Percentiles rank a stretch among this genome's conserved stretches.
Evolutionary conservation across 805 yeast species (phyloP).

Genomic region (Sporopachydermia lactativora): DNA sequence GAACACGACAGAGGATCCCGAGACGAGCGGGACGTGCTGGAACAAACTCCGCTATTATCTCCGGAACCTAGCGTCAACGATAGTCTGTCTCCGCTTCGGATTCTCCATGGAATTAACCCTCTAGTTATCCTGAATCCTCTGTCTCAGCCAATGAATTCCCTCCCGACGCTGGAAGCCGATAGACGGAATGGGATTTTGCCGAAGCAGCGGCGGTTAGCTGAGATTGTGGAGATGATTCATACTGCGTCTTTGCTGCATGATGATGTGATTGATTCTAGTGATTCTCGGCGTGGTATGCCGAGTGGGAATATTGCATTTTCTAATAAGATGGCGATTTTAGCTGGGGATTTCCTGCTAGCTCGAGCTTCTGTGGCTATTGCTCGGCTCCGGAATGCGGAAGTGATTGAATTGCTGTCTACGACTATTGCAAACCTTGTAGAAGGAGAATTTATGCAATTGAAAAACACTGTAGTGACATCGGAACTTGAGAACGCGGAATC

Average conservation of each 20-base stretch:
- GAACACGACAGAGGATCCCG: slow-evolving; percentile 55
- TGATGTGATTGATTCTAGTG: slow-evolving; percentile 88
- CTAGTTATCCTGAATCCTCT: slow-evolving; percentile 67
- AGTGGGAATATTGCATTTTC: slow-evolving; percentile 89
- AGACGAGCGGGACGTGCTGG: slow-evolving; percentile 21
- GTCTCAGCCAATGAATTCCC: slow-evolving; percentile 60
- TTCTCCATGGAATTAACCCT: slow-evolving; percentile 88
- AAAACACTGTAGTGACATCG: slow-evolving; percentile 65
- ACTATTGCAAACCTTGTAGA: slow-evolving; percentile 95
- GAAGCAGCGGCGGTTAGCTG: slow-evolving; percentile 89
- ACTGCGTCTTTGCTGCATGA: slow-evolving; percentile 93
- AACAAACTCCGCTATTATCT: not conserved
- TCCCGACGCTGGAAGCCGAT: slow-evolving; percentile 40
- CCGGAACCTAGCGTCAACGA: slow-evolving; percentile 19
- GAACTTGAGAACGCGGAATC: slow-evolving; percentile 43
- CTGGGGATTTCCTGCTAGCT: slow-evolving; percentile 91
- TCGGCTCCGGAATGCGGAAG: slow-evolving; percentile 90
- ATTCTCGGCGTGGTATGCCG: slow-evolving; percentile 79
- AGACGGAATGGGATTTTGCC: slow-evolving; percentile 71
- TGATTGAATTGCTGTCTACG: slow-evolving; percentile 86
- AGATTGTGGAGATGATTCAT: slow-evolving; percentile 96
- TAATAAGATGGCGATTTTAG: slow-evolving; percentile 93
- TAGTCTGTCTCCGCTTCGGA: slow-evolving; percentile 61
- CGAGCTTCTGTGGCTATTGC: slow-evolving; percentile 95
- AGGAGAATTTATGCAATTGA: slow-evolving; percentile 98